Percentiles rank a stretch among this genome's conserved stretches.
Conservation (phyloP, 768 basidiomycete genomes). For the Lentinula raphanica region DNA sequence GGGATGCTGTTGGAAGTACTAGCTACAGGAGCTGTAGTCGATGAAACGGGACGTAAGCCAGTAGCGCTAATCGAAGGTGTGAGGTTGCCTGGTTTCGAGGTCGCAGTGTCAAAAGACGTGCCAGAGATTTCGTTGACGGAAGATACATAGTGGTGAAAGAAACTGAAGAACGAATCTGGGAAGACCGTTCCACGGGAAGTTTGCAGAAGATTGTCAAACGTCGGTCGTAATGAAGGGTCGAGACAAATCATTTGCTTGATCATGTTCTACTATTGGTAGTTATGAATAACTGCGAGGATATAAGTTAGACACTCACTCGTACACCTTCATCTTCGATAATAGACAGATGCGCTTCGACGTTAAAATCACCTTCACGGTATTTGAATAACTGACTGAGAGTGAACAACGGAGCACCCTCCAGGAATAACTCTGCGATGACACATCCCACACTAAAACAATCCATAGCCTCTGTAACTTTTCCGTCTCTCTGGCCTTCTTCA, state of each 20-base stretch:
- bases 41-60: slow-evolving; percentile 26
- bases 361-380: slow-evolving; percentile 82
- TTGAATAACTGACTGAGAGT: slow-evolving; percentile 93
- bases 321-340: slow-evolving; percentile 79
- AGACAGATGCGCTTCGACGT: slow-evolving; percentile 64
- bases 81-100: slow-evolving; percentile 23
- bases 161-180: slow-evolving; percentile 92
- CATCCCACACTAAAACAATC: slow-evolving; percentile 95
- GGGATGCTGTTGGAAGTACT: slow-evolving; percentile 21
- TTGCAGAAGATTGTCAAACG: slow-evolving; percentile 76
- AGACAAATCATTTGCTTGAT: slow-evolving; percentile 88
- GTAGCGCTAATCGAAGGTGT: slow-evolving; percentile 30
- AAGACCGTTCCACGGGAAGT: slow-evolving; percentile 75
- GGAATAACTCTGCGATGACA: slow-evolving; percentile 91
- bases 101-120: slow-evolving; percentile 35
- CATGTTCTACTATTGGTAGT: slow-evolving; percentile 54
- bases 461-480: slow-evolving; percentile 90
- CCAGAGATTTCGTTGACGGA: slow-evolving; percentile 68
- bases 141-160: slow-evolving; percentile 84
- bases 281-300: slow-evolving; percentile 12
- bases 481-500: slow-evolving; percentile 67
- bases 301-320: slow-evolving; percentile 47
- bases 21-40: slow-evolving; percentile 17
- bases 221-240: slow-evolving; percentile 69
- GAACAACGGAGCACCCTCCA: slow-evolving; percentile 91